Evolutionary conservation across 192 early-diverging fungal species (phyloP).

Genomic region (Coemansia umbellata): DNA sequence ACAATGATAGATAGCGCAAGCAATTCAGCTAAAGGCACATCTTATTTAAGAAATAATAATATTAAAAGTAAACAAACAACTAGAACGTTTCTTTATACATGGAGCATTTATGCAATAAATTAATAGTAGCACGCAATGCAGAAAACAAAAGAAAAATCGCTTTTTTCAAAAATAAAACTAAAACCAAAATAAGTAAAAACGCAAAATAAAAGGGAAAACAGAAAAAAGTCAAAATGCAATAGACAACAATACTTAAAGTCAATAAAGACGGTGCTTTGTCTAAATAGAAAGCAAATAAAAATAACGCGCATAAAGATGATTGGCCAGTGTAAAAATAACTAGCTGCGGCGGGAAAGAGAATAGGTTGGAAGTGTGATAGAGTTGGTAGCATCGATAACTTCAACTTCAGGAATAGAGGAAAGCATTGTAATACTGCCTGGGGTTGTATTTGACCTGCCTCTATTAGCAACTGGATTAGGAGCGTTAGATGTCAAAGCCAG

Average conservation of each 20-base stretch:
- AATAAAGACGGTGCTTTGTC: neutral
- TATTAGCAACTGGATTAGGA: conserved; percentile 1
- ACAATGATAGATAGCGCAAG: no score
- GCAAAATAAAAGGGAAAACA: no score
- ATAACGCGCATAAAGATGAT: neutral
- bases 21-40: no score
- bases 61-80: no score
- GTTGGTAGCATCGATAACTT: conserved; percentile 15
- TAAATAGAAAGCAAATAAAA: neutral
- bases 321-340: conserved; percentile 1
- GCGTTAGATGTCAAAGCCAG: neutral
- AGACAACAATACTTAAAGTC: neutral
- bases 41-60: no score
- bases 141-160: no score
- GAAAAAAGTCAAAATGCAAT: neutral
- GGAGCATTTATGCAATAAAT: no score
- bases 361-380: neutral
- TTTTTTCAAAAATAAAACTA: no score
- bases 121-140: no score
- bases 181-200: no score
- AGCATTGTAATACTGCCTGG: conserved; percentile 1
- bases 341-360: conserved; percentile 6
- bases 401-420: conserved; percentile 24
- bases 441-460: neutral
- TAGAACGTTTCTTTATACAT: no score